Conservation (phyloP, 1,139 yeast species). For the Nematodospora anomalae region DNA sequence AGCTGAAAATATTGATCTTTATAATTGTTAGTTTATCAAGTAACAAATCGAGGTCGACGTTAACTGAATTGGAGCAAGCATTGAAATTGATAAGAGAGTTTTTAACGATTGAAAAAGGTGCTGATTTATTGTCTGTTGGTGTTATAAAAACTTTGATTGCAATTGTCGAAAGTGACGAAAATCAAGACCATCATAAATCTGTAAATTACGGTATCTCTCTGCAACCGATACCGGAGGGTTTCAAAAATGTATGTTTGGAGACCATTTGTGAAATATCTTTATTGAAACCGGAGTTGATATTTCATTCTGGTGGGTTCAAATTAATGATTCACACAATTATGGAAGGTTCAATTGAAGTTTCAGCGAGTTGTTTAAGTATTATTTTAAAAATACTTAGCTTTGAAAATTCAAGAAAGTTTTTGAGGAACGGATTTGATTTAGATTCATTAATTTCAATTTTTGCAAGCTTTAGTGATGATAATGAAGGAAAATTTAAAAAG, state of each 20-base stretch:
- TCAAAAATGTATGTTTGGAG: constrained; percentile 59
- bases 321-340: constrained; percentile 56
- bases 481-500: constrained; percentile 11
- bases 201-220: constrained; percentile 2
- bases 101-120: constrained; percentile 57
- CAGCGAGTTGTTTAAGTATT: constrained; percentile 56
- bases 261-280: constrained; percentile 72
- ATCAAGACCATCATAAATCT: constrained; percentile 2
- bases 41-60: constrained; percentile 32
- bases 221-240: constrained; percentile 35
- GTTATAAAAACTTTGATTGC: constrained; percentile 72
- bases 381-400: constrained; percentile 60
- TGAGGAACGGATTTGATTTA: constrained; percentile 65
- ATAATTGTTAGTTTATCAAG: constrained; percentile 66
- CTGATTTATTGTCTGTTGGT: constrained; percentile 59
- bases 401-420: constrained; percentile 54
- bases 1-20: constrained; percentile 58
- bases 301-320: constrained; percentile 65
- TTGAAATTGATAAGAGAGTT: constrained; percentile 67
- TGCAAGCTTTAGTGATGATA: constrained; percentile 20
- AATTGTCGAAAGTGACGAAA: constrained; percentile 37
- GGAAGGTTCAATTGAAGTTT: constrained; percentile 63
- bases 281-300: constrained; percentile 58
- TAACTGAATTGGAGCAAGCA: constrained; percentile 77
- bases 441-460: constrained; percentile 65